phyloP scores from a whole-genome alignment of 2,329 filamentous ascomycete species.

The Xylogone sp. region DNA sequence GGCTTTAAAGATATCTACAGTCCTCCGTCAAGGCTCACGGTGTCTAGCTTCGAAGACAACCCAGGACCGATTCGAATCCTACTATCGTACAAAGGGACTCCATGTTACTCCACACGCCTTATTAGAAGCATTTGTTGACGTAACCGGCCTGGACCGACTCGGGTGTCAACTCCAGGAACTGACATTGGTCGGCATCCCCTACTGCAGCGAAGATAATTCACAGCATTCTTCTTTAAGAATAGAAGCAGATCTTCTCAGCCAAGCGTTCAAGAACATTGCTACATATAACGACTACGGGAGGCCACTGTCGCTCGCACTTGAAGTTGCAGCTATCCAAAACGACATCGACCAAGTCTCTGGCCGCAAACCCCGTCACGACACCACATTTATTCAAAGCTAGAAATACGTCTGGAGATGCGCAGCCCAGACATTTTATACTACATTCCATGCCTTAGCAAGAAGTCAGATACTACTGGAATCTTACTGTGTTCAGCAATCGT shows the following conservation, averaged over 20 bases:
- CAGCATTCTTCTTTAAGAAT: neutral
- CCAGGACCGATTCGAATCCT: neutral
- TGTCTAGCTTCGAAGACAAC: neutral
- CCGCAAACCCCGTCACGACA: neutral
- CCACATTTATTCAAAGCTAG: no score
- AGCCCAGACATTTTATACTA: neutral
- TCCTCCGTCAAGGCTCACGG: neutral
- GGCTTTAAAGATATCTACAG: neutral
- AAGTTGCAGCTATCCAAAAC: neutral
- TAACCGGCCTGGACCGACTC: neutral
- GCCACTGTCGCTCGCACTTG: neutral
- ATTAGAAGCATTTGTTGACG: slow-evolving; percentile 1
- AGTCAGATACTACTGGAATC: neutral
- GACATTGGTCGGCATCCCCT: neutral
- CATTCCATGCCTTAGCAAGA: neutral
- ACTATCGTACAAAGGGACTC: slow-evolving; percentile 3
- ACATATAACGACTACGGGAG: neutral
- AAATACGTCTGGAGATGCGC: neutral
- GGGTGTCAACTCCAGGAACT: slow-evolving; percentile 1
- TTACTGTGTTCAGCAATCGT: neutral
- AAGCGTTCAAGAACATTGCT: neutral
- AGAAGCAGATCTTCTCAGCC: neutral
- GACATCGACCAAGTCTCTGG: neutral
- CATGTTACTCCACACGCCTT: neutral
- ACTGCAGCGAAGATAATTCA: neutral